These are phyloP conservation scores for Cymbidium sinense DNA, from an alignment of 106 monocot genomes.

Conservation along the genomic window DNA sequence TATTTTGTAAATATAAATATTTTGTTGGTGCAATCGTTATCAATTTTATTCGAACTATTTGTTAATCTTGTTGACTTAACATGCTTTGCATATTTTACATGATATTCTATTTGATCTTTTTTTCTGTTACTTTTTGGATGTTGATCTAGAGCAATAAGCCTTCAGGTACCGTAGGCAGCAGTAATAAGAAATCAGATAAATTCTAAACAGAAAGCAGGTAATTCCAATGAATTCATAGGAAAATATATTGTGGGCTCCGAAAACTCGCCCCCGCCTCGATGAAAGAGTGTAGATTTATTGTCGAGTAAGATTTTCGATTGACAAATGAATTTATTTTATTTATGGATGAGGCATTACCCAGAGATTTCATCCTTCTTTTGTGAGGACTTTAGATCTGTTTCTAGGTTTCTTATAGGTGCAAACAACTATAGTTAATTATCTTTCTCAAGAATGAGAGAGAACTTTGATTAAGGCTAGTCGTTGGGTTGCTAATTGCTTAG, in stretches of 20 bases:
- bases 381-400: no score
- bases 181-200: neutral
- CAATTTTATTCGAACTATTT: neutral
- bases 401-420: no score
- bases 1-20: neutral
- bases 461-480: no score
- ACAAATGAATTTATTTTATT: no score
- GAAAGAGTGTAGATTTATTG: no score
- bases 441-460: no score
- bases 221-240: neutral
- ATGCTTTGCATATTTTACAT: neutral
- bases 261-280: no score
- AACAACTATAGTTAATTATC: no score
- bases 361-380: no score
- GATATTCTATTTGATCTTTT: neutral
- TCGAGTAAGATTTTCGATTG: no score
- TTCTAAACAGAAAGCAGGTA: neutral
- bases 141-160: neutral
- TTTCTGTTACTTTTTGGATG: neutral
- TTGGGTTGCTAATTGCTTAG: no score
- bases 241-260: neutral
- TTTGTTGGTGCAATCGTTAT: neutral
- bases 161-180: neutral
- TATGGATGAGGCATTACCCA: no score
- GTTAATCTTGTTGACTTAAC: neutral